Evolutionary conservation across 1,139 yeast species (phyloP), one percentile per base, ranked within the genome.

Genomic region (Saccharomycopsis phalli): DNA sequence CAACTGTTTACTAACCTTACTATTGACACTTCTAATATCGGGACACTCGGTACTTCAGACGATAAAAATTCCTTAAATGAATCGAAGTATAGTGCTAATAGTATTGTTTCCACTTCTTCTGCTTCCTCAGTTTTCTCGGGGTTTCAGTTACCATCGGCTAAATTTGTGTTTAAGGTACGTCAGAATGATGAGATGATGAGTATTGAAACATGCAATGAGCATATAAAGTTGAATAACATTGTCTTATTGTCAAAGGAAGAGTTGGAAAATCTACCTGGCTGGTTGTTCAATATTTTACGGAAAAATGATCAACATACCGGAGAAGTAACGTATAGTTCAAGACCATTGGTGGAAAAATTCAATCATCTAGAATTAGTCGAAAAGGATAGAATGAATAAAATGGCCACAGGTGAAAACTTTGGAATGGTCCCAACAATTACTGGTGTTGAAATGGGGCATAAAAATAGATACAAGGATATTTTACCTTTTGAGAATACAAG

Each of bases 401-500:
- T 61, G 2, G 50, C 58, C 33, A 33, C 37, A 2, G 16, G 7
- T 6, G 39, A 38, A 23, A 14, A 8, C 31, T 27, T 16, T 21
- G 32, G 25, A 10, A 31, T 25, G 14, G 55, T 58, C 36, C 62
- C 16, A 28, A 63, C 78, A 22, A 78, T 82, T 1, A 73, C 76
- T 21, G 94, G 94, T 2, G 73, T 83, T 40, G 94, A 83, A 56
- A 69, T 70, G 45, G 93, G 94, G 13, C 65, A 68, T 49, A 77
- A 83, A 56, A 84, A 84, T 58, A 60, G 95, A 44, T 84, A 84
- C 61, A 76, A 81, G 48, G 87, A 84, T 55, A 81, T 84, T 37
- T 69, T 82, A 51, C 80, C 93, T n/a, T 84, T 74, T 57, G 91
- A 81, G 50, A 87, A 81, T 53, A 73, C 91, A 10, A 63, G 94